phyloP scores from a whole-genome alignment of 1,139 yeast species.

The Petasospora fabianii region DNA sequence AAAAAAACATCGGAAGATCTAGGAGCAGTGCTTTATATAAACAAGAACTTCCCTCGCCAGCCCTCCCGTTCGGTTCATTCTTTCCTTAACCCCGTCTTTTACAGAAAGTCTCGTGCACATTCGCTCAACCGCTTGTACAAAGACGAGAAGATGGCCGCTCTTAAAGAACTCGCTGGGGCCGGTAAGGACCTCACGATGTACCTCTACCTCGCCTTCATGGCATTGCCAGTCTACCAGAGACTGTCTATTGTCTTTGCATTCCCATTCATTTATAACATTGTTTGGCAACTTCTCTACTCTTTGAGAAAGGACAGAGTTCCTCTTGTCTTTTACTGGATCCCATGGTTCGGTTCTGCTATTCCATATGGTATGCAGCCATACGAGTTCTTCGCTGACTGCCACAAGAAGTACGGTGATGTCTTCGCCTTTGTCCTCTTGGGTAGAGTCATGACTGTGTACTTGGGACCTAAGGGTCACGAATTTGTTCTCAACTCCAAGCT shows the following conservation, averaged over 20 bases:
- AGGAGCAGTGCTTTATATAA: not conserved
- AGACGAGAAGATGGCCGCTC: slow-evolving; percentile 19
- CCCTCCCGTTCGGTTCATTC: not conserved
- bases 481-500: slow-evolving; percentile 89
- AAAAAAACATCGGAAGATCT: slow-evolving; percentile 5
- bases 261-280: slow-evolving; percentile 54
- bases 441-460: slow-evolving; percentile 87
- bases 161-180: slow-evolving; percentile 14
- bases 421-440: slow-evolving; percentile 89
- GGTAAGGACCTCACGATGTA: slow-evolving; percentile 13
- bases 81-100: not conserved
- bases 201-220: slow-evolving; percentile 22
- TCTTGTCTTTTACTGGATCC: slow-evolving; percentile 86
- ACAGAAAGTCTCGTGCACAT: too few species aligned
- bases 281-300: slow-evolving; percentile 69
- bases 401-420: slow-evolving; percentile 83
- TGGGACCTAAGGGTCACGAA: slow-evolving; percentile 98
- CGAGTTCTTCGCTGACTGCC: slow-evolving; percentile 76
- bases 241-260: slow-evolving; percentile 28
- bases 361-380: slow-evolving; percentile 91
- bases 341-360: slow-evolving; percentile 93
- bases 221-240: slow-evolving; percentile 32
- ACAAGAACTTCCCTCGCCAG: not conserved
- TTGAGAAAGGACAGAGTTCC: slow-evolving; percentile 81
- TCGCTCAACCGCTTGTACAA: not conserved